Evolutionary conservation across 768 basidiomycete species (phyloP).

Genomic region (Boletales sp.): DNA sequence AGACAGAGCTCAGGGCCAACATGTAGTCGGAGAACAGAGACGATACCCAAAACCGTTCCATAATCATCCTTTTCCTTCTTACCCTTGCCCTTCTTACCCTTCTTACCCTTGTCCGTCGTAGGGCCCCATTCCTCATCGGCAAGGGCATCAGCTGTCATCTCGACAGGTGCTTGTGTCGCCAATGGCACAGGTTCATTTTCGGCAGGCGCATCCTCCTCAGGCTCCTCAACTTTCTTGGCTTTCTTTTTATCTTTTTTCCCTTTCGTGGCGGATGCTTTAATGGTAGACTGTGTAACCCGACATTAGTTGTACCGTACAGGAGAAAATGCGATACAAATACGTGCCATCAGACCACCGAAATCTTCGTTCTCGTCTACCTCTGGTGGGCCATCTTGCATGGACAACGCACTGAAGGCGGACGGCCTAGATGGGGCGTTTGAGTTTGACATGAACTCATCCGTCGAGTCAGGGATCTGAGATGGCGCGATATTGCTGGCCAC

Average conservation of each 20-base stretch:
- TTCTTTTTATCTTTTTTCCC: conserved; percentile 57
- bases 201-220: no score
- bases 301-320: background rate
- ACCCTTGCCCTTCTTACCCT: conserved; percentile 20
- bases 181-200: no score
- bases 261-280: conserved; percentile 53
- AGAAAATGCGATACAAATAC: conserved; percentile 15
- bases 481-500: conserved; percentile 37
- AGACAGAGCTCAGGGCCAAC: background rate
- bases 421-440: conserved; percentile 27
- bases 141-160: conserved; percentile 66
- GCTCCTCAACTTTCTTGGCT: conserved; percentile 27
- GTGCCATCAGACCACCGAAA: conserved; percentile 75
- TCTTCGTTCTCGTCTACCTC: conserved; percentile 59
- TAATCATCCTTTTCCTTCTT: conserved; percentile 18
- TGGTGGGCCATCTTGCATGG: conserved; percentile 42
- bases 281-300: conserved; percentile 45
- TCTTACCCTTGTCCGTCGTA: conserved; percentile 20
- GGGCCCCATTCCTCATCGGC: conserved; percentile 73
- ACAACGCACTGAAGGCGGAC: conserved; percentile 47
- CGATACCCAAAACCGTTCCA: conserved; percentile 7
- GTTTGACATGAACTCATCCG: no score
- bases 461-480: conserved; percentile 30
- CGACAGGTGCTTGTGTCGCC: conserved; percentile 35
- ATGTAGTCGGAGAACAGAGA: background rate